Evolutionary conservation across 768 basidiomycete genomes (phyloP), one percentile per base, ranked within the genome.

Genomic region (Tylopilus vinaceipallidus): DNA sequence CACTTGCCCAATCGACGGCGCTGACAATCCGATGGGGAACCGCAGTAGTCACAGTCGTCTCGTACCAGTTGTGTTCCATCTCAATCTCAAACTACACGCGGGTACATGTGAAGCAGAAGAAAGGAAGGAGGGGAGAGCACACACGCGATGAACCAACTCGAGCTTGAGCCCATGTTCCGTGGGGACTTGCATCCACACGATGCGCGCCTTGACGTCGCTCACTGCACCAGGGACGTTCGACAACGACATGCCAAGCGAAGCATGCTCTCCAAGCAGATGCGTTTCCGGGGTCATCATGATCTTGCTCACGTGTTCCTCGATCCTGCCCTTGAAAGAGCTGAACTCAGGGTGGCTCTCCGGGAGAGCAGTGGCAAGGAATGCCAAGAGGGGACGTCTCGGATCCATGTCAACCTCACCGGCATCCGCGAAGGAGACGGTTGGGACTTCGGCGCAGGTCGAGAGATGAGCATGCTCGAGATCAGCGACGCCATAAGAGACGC

Each of bases 41-140:
- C 24, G 71, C 65, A 2, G 81, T 83, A 11, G 88, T 84, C 35
- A 99, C 85, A 19, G 90, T 79, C 4, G 92, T 81, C 68, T 98
- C 93, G 59, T 98, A 98, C 91, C 91, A 95, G 70, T 94, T 98
- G 71, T 97, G 85, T 62, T 84, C 64, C 88, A 95, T 91, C 76
- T 93, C 88, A 38, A 95, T 87, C 64, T 94, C 91, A 60, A 94
- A 88, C 83, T 87, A 13, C 22, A 38, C 9, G 14, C 5, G n/a
- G n/a, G n/a, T n/a, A n/a, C 10, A 17, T 4, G 41, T n/a, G 3
- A 14, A 11, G 58, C n/a, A 60, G 52, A 41, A 4, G 6, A 24
- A 11, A 20, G 6, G 23, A 35, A 5, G 8, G 17, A 16, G n/a
- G 13, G 10, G 10, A 3, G 0, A 11, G 11, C 16, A 41, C 68